A percentile compares a stretch with the other conserved stretches of the same genome.
Evolutionary conservation across 2,329 filamentous ascomycete genomes (phyloP).

Genomic region (Colletotrichum costaricense): DNA sequence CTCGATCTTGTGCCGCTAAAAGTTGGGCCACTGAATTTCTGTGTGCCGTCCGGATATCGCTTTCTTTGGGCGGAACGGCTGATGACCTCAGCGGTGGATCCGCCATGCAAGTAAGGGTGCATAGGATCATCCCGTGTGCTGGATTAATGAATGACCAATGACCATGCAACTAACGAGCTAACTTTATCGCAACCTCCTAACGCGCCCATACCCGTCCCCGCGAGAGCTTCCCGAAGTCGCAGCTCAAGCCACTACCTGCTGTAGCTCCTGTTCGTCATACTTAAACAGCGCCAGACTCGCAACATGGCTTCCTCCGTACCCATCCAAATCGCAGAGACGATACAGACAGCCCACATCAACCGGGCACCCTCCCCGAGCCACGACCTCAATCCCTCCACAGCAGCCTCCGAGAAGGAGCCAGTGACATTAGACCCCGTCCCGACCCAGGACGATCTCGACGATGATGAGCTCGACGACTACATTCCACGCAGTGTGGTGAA

Average conservation of each 20-base stretch:
- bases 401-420: slow-evolving; percentile 74
- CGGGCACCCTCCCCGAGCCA: slow-evolving; percentile 75
- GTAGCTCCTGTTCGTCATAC: not conserved
- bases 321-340: slow-evolving; percentile 78
- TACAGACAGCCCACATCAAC: slow-evolving; percentile 86
- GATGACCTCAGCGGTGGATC: slow-evolving; percentile 20
- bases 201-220: not conserved
- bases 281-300: not conserved
- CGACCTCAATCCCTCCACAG: slow-evolving; percentile 85
- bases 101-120: slow-evolving; percentile 2
- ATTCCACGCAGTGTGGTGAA: slow-evolving; percentile 75
- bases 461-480: slow-evolving; percentile 67
- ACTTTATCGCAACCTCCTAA: slow-evolving; percentile 25
- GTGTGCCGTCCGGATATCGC: not conserved
- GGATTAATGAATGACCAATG: not conserved
- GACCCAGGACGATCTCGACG: slow-evolving; percentile 54
- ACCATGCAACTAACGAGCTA: slow-evolving; percentile 23
- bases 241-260: not conserved
- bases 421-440: slow-evolving; percentile 32
- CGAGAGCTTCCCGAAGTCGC: not conserved
- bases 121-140: not conserved
- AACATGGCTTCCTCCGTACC: slow-evolving; percentile 65
- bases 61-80: not conserved
- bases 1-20: slow-evolving; percentile 2
- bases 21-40: slow-evolving; percentile 6